Conservation (phyloP, 441 rosid genomes). For the Manihot esculenta region DNA sequence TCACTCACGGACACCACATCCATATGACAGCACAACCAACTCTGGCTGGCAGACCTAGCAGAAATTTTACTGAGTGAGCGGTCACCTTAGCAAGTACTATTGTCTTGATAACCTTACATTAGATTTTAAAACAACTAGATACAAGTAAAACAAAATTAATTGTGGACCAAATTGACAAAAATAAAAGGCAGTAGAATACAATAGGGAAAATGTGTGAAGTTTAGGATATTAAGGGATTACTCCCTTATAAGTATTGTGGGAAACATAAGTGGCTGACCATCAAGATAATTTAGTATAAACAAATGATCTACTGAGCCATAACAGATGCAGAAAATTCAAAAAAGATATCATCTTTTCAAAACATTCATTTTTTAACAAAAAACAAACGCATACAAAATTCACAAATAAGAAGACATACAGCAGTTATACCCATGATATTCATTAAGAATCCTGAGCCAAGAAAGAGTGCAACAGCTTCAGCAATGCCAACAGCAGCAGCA, state of each 20-base stretch:
- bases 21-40: not conserved
- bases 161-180: not conserved
- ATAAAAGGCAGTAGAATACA: too few species aligned
- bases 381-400: conserved; percentile 10
- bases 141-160: too few species aligned
- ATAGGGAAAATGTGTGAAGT: too few species aligned
- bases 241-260: too few species aligned
- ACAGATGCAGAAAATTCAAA: not conserved
- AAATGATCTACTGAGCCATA: not conserved
- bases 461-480: conserved; percentile 67
- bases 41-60: not conserved
- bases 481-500: conserved; percentile 80
- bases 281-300: not conserved
- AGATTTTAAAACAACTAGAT: not conserved
- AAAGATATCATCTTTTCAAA: not conserved
- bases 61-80: not conserved
- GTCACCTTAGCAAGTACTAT: not conserved
- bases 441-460: conserved; percentile 72
- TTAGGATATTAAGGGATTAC: too few species aligned
- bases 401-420: conserved; percentile 55
- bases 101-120: not conserved
- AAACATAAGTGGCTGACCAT: not conserved
- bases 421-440: conserved; percentile 94
- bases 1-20: not conserved
- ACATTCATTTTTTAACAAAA: not conserved